These are phyloP conservation scores for Verticillium dahliae DNA, from an alignment of 2,329 filamentous ascomycete species.

Conservation along the genomic window DNA sequence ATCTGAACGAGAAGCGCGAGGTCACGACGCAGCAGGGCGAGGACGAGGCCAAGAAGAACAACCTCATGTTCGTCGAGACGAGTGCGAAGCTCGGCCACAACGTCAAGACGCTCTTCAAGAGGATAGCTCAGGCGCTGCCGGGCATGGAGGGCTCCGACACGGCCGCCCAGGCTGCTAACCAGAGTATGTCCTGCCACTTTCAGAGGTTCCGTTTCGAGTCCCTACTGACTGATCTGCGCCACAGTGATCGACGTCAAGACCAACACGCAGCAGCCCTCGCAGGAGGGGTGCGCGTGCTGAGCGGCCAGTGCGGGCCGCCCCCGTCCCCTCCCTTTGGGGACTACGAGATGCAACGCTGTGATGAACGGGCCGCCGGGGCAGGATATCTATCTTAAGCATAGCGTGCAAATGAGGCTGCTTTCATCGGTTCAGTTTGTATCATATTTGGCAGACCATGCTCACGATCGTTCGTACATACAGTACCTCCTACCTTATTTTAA, in stretches of 20 bases:
- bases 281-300: constrained; percentile 68
- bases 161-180: constrained; percentile 62
- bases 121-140: constrained; percentile 94
- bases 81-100: constrained; percentile 97
- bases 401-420: constrained; percentile 17
- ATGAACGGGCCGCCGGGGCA: constrained; percentile 1
- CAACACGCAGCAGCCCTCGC: constrained; percentile 59
- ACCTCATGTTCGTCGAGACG: constrained; percentile 98
- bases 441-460: constrained; percentile 11
- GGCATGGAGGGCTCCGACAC: constrained; percentile 93
- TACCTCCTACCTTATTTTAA: neutral
- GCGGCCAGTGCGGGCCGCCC: neutral
- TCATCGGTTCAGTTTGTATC: constrained; percentile 16
- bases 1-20: constrained; percentile 96
- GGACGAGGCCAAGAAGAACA: constrained; percentile 96
- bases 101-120: constrained; percentile 93
- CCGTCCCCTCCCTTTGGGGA: neutral
- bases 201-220: neutral
- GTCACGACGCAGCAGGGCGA: constrained; percentile 95
- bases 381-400: constrained; percentile 20
- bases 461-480: constrained; percentile 9
- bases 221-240: constrained; percentile 16
- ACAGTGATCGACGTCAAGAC: constrained; percentile 92
- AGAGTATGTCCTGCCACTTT: constrained; percentile 55
- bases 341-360: constrained; percentile 2